These are phyloP conservation scores for Cyclotella cryptica DNA, from an alignment of 108 stramenopile genomes.

Conservation along the genomic window DNA sequence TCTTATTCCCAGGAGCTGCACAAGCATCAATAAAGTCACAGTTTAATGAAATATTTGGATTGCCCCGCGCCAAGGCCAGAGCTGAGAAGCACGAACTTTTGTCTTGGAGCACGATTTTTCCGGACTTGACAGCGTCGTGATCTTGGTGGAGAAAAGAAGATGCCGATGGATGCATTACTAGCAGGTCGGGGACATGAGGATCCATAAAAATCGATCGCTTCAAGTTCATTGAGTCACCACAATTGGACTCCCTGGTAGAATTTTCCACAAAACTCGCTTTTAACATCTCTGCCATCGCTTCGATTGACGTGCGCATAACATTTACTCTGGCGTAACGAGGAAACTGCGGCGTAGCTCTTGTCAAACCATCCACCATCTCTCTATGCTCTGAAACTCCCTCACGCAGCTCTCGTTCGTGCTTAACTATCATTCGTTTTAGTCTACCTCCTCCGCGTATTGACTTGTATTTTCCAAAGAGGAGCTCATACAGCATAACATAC, in stretches of 20 bases:
- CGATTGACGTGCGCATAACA: conserved; percentile 56
- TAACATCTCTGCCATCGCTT: conserved; percentile 54
- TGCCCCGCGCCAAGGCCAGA: conserved; percentile 80
- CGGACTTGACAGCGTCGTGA: conserved; percentile 72
- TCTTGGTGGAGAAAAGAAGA: conserved; percentile 51
- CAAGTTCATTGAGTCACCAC: not conserved
- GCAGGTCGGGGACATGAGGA: conserved; percentile 83
- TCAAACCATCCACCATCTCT: not conserved
- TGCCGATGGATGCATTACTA: conserved; percentile 72
- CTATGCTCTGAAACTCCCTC: conserved; percentile 34
- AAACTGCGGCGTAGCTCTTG: conserved; percentile 36
- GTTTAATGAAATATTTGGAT: conserved; percentile 21
- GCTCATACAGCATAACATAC: conserved; percentile 86
- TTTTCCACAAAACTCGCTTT: conserved; percentile 18
- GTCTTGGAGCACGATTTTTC: conserved; percentile 89
- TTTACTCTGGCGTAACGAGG: conserved; percentile 90
- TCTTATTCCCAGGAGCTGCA: conserved; percentile 99
- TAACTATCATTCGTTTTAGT: conserved; percentile 81
- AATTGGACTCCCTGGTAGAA: not conserved
- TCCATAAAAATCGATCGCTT: conserved; percentile 62
- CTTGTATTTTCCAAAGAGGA: conserved; percentile 82
- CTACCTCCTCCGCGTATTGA: conserved; percentile 85
- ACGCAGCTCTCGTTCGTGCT: conserved; percentile 59
- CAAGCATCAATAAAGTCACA: conserved; percentile 96
- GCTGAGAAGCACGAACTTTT: conserved; percentile 97